Percentiles rank a stretch among this genome's conserved stretches.
Evolutionary conservation across 2,329 filamentous ascomycete genomes (phyloP).

Genomic region (Ophiostoma montium): DNA sequence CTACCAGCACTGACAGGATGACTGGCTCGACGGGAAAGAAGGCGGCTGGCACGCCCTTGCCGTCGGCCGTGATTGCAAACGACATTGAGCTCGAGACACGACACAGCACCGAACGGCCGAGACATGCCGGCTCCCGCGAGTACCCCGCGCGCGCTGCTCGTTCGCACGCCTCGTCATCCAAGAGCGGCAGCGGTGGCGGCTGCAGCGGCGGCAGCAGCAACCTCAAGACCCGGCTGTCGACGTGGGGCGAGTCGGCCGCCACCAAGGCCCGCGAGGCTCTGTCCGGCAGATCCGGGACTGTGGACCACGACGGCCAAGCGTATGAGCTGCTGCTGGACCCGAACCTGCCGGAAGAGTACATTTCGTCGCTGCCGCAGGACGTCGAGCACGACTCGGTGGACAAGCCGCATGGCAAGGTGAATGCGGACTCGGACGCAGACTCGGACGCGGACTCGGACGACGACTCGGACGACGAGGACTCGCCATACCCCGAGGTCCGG

Average conservation of each 20-base stretch:
- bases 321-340: conserved; percentile 43
- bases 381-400: conserved; percentile 12
- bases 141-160: conserved; percentile 1
- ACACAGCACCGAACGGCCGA: conserved; percentile 15
- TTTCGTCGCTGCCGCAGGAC: conserved; percentile 3
- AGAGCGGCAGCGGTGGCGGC: too few species aligned
- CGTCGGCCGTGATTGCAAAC: conserved; percentile 9
- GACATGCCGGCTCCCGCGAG: conserved; percentile 15
- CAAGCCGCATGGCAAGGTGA: background rate
- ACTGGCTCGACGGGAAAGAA: conserved; percentile 13
- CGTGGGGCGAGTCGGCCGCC: conserved; percentile 27
- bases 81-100: conserved; percentile 18
- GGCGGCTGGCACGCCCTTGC: conserved; percentile 16
- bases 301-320: conserved; percentile 31
- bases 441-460: conserved; percentile 17
- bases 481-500: conserved; percentile 48
- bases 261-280: conserved; percentile 10
- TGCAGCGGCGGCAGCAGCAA: too few species aligned
- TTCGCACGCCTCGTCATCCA: background rate
- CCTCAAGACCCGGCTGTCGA: conserved; percentile 24
- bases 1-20: too few species aligned
- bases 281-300: conserved; percentile 15
- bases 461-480: conserved; percentile 30
- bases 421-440: background rate
- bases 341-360: conserved; percentile 23